Evolutionary conservation across 2,329 filamentous ascomycete genomes (phyloP).

Genomic region (Scolecobasidium constrictum): DNA sequence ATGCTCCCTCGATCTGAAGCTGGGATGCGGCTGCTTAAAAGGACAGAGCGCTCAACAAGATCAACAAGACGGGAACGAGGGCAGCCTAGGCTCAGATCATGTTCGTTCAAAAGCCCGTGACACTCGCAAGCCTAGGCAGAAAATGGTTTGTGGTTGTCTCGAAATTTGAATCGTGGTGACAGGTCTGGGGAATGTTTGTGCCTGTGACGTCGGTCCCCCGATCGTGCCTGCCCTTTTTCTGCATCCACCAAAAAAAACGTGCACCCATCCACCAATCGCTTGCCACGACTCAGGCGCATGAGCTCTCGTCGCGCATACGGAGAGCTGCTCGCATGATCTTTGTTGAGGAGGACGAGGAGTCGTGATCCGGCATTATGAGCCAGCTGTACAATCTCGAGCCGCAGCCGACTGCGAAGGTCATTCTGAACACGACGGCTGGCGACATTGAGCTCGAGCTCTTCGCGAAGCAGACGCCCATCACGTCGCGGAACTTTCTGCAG

Average conservation of each 20-base stretch:
- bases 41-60: too few species aligned
- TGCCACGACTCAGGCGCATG: not conserved
- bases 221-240: not conserved
- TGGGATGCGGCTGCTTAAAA: too few species aligned
- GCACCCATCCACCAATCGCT: not conserved
- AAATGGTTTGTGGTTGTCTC: too few species aligned
- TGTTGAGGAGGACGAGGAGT: too few species aligned
- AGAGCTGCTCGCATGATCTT: not conserved
- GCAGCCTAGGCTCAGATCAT: too few species aligned
- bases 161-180: too few species aligned
- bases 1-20: not conserved
- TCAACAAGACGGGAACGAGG: too few species aligned
- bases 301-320: not conserved
- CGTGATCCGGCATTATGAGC: conserved; percentile 60
- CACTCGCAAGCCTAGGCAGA: too few species aligned
- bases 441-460: conserved; percentile 89
- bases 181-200: not conserved
- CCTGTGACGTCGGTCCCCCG: not conserved
- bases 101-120: too few species aligned
- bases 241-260: not conserved
- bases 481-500: conserved; percentile 92
- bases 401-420: conserved; percentile 81
- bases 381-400: conserved; percentile 90
- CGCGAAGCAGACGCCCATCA: conserved; percentile 83
- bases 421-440: conserved; percentile 81